Percentiles rank a stretch among this genome's conserved stretches.
Conservation (phyloP, 257 asterid species). For the Salvia splendens region DNA sequence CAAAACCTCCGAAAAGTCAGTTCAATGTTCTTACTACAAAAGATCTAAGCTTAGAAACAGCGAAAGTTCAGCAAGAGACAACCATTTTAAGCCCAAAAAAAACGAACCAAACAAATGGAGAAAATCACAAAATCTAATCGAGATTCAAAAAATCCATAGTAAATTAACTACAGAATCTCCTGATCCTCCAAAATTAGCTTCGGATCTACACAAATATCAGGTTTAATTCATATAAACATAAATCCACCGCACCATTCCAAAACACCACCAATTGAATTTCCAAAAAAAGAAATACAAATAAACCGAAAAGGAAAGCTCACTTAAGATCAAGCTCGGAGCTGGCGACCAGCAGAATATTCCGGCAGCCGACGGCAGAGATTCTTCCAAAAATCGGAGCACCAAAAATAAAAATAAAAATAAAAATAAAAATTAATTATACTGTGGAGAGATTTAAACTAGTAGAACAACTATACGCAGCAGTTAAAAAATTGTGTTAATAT, state of each 20-base stretch:
- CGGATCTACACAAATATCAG: slow-evolving; percentile 42
- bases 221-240: slow-evolving; percentile 11
- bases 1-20: background rate
- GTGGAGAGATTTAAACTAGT: slow-evolving; percentile 51
- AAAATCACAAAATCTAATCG: slow-evolving; percentile 39
- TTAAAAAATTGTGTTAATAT: slow-evolving; percentile 34
- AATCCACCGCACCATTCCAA: slow-evolving; percentile 22
- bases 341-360: slow-evolving; percentile 37
- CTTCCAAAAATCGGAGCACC: slow-evolving; percentile 42
- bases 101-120: slow-evolving; percentile 18
- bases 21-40: slow-evolving; percentile 13
- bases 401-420: slow-evolving; percentile 22
- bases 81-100: slow-evolving; percentile 21
- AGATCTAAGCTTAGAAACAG: slow-evolving; percentile 45
- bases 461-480: slow-evolving; percentile 48
- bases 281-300: slow-evolving; percentile 21
- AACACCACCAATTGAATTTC: background rate
- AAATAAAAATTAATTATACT: slow-evolving; percentile 35
- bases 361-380: slow-evolving; percentile 48
- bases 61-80: background rate
- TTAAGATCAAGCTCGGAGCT: slow-evolving; percentile 34
- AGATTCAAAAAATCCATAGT: slow-evolving; percentile 42
- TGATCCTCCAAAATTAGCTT: slow-evolving; percentile 38
- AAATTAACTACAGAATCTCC: slow-evolving; percentile 28
- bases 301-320: slow-evolving; percentile 30